phyloP scores from a whole-genome alignment of 2,329 filamentous ascomycete genomes.

The Pyricularia grisea region DNA sequence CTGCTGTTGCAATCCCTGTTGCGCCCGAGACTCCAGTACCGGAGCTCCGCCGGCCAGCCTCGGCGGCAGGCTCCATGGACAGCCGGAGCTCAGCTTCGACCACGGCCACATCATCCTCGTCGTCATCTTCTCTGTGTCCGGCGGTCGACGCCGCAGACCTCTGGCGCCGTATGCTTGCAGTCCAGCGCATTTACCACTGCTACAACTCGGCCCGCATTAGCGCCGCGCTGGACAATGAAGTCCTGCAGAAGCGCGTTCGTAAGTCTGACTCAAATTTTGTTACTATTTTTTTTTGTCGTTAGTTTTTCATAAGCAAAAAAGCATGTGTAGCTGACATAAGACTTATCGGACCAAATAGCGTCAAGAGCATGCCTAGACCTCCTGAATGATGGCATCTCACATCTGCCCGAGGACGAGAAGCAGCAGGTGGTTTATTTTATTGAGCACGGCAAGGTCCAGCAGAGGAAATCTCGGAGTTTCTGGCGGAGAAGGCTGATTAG shows the following conservation, averaged over 20 bases:
- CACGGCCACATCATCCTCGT: conserved; percentile 7
- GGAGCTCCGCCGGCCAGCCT: background rate
- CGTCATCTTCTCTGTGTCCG: background rate
- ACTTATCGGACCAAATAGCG: conserved; percentile 11
- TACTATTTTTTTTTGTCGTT: too few relatives aligned
- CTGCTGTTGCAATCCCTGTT: background rate
- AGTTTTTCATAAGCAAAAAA: background rate
- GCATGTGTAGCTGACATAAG: background rate
- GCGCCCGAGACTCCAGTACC: conserved; percentile 4
- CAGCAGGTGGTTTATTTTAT: conserved; percentile 15
- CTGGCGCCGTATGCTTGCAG: conserved; percentile 31
- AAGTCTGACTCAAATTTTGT: conserved; percentile 12
- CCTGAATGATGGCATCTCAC: conserved; percentile 20
- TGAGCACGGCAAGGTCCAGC: conserved; percentile 7
- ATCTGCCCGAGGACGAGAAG: conserved; percentile 16
- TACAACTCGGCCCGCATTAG: conserved; percentile 34
- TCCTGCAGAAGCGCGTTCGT: conserved; percentile 25
- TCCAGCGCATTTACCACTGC: conserved; percentile 30
- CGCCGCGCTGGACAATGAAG: conserved; percentile 27
- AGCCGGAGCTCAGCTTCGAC: background rate
- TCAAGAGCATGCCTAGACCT: conserved; percentile 20
- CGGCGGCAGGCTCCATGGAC: background rate
- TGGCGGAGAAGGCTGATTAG: background rate
- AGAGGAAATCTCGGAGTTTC: background rate
- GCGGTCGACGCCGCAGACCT: conserved; percentile 25